Evolutionary conservation across 202 grass and related monocot genomes (phyloP).

Genomic region (Carex sylvatica): DNA sequence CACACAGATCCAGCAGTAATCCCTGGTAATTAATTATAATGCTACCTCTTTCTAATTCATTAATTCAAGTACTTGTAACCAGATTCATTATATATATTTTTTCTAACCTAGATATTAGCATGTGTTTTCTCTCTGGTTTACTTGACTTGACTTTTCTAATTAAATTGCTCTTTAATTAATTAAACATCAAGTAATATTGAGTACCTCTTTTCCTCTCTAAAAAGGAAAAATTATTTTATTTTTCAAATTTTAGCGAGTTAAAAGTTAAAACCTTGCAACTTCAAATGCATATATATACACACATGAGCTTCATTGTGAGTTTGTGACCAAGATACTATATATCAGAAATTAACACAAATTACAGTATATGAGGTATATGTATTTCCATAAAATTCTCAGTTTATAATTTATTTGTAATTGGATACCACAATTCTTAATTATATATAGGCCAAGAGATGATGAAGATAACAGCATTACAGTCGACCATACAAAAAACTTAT

Average conservation of each 20-base stretch:
- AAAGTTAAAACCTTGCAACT: not conserved
- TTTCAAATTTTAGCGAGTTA: not conserved
- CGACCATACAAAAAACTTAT: constrained; percentile 15
- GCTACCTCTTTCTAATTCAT: not conserved
- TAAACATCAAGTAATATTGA: not conserved
- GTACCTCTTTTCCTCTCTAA: not conserved
- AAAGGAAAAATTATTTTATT: not conserved
- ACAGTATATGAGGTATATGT: not conserved
- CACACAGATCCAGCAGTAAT: constrained; percentile 28
- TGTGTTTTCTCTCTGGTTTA: not conserved
- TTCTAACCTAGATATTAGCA: not conserved
- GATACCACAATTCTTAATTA: not conserved
- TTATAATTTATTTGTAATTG: not conserved
- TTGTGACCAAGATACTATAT: not conserved
- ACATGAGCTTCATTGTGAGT: not conserved
- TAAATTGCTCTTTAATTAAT: not conserved
- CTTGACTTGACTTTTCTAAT: not conserved
- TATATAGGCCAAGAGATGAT: constrained; percentile 10
- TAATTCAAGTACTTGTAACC: not conserved
- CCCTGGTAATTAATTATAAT: constrained; percentile 14
- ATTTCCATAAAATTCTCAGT: not conserved
- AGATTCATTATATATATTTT: not conserved
- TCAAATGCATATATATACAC: not conserved
- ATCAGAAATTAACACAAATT: not conserved
- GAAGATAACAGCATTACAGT: constrained; percentile 10